phyloP scores from a whole-genome alignment of 441 rosid species.

The Gossypium davidsonii region DNA sequence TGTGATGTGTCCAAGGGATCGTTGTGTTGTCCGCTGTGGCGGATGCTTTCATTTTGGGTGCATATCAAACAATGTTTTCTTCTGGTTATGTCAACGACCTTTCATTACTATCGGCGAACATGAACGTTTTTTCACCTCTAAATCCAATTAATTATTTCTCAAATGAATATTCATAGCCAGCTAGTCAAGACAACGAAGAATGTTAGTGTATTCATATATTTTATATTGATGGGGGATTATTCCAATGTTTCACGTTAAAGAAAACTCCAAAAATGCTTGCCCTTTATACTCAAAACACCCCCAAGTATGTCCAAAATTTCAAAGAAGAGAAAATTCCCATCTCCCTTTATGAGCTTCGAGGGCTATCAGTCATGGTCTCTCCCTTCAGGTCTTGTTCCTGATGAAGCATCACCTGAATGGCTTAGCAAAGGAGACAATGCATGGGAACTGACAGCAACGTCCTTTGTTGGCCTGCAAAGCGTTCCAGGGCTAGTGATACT shows the following conservation, averaged over 20 bases:
- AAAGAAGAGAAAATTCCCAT: background rate
- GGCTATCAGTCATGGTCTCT: background rate
- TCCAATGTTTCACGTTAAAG: constrained; percentile 19
- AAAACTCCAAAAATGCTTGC: constrained; percentile 16
- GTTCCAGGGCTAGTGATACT: constrained; percentile 59
- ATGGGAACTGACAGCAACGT: constrained; percentile 60
- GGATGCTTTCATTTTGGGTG: background rate
- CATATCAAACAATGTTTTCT: background rate
- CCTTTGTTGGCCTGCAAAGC: constrained; percentile 49
- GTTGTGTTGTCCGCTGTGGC: background rate
- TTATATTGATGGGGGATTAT: constrained; percentile 18
- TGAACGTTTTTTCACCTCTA: background rate
- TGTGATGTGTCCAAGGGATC: background rate
- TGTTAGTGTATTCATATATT: background rate
- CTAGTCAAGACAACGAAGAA: constrained; percentile 25
- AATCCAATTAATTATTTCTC: constrained; percentile 7
- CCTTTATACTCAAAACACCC: constrained; percentile 15
- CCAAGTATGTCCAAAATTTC: constrained; percentile 13
- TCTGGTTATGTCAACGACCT: background rate
- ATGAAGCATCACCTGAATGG: constrained; percentile 38
- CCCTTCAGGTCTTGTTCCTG: constrained; percentile 20
- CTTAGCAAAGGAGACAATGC: constrained; percentile 46
- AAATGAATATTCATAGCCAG: constrained; percentile 18
- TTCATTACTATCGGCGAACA: background rate
- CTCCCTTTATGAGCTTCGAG: constrained; percentile 3